phyloP scores from a whole-genome alignment of 2,329 filamentous ascomycete species.

The Fusarium annulatum region DNA sequence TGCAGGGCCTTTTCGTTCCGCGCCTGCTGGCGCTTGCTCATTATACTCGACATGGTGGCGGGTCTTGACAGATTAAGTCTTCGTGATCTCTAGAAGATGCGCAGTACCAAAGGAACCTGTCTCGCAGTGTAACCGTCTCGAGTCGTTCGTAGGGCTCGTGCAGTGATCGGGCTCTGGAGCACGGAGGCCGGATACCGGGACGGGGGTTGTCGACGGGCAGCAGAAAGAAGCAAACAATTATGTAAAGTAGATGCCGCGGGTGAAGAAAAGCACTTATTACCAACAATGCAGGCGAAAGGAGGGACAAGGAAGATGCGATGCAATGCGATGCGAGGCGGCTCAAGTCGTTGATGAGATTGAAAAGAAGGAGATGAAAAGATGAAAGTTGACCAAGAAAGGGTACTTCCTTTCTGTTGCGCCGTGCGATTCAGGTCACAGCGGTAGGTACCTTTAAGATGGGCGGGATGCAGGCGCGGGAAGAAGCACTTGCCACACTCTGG shows the following conservation, averaged over 20 bases:
- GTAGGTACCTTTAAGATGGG: not conserved
- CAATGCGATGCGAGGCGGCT: constrained; percentile 4
- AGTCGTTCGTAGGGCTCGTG: constrained; percentile 32
- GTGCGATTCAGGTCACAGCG: constrained; percentile 40
- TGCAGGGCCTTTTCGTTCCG: constrained; percentile 94
- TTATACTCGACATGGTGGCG: constrained; percentile 71
- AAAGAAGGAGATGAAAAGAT: constrained; percentile 35
- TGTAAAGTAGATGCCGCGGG: constrained; percentile 17
- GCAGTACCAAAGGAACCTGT: constrained; percentile 15
- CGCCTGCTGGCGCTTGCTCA: constrained; percentile 97
- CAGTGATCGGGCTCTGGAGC: constrained; percentile 21
- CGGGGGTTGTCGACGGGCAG: constrained; percentile 18
- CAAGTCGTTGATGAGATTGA: constrained; percentile 25
- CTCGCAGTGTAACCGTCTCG: constrained; percentile 35
- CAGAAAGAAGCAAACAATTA: constrained; percentile 29
- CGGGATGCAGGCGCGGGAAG: constrained; percentile 25
- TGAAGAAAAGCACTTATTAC: constrained; percentile 36
- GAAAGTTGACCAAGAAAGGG: constrained; percentile 19
- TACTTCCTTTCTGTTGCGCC: constrained; percentile 37
- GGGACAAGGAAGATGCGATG: constrained; percentile 29
- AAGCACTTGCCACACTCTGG: constrained; percentile 31
- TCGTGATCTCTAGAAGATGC: constrained; percentile 2
- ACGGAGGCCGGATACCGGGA: constrained; percentile 28
- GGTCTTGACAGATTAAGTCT: constrained; percentile 6
- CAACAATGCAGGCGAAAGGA: constrained; percentile 28